These are phyloP conservation scores for Lactifluus echinatus DNA, from an alignment of 768 basidiomycete genomes.

Conservation along the genomic window DNA sequence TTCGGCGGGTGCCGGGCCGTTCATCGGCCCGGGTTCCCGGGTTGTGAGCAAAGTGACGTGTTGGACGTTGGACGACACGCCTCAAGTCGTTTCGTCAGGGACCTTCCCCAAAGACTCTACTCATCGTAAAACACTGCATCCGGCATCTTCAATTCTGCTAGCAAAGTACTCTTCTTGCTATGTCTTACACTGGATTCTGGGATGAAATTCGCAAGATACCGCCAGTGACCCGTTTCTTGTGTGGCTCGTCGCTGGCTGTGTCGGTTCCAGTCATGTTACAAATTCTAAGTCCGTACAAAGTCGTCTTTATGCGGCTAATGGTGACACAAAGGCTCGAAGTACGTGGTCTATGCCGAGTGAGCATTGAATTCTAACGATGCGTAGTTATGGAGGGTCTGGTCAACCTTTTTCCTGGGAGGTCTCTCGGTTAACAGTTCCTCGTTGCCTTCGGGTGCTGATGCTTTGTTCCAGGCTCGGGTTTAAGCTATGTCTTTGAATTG, in stretches of 20 bases:
- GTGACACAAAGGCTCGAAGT: constrained; percentile 50
- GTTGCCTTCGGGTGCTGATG: background rate
- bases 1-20: no score
- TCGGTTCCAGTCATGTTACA: constrained; percentile 50
- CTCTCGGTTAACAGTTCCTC: background rate
- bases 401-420: constrained; percentile 71
- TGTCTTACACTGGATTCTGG: constrained; percentile 24
- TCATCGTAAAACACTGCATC: no score
- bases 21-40: no score
- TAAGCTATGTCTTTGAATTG: constrained; percentile 56
- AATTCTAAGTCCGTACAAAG: constrained; percentile 41
- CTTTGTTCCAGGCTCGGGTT: constrained; percentile 34
- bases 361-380: background rate
- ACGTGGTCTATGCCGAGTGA: constrained; percentile 16
- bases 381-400: constrained; percentile 66
- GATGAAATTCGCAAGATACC: constrained; percentile 72
- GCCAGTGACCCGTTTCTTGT: constrained; percentile 67
- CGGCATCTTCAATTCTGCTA: background rate
- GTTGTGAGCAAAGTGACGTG: no score
- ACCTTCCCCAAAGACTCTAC: background rate
- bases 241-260: constrained; percentile 50
- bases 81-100: background rate
- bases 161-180: background rate
- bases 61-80: no score
- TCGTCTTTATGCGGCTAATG: constrained; percentile 44